Conservation (phyloP, 75 land plant species). For the Picea sitchensis region DNA sequence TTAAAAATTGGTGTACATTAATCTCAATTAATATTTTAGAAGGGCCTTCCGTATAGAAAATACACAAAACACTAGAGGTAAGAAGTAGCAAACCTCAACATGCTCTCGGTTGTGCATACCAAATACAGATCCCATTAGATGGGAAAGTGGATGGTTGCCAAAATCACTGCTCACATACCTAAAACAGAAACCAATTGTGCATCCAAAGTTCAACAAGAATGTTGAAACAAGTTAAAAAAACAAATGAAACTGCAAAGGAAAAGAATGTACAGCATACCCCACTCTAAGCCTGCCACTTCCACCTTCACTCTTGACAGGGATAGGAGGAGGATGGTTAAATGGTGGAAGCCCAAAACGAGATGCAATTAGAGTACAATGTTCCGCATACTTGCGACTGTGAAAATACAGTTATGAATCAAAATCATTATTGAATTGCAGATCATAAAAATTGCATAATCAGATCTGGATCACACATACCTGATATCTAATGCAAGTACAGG, state of each 20-base stretch:
- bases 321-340: conserved; percentile 62
- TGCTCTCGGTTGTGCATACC: conserved; percentile 89
- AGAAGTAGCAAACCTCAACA: conserved; percentile 65
- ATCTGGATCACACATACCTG: conserved; percentile 40
- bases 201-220: conserved; percentile 9
- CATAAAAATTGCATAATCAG: background rate
- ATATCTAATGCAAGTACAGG: conserved; percentile 93
- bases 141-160: conserved; percentile 97
- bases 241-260: background rate
- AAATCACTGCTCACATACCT: conserved; percentile 99
- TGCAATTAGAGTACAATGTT: conserved; percentile 83
- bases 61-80: conserved; percentile 2
- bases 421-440: background rate
- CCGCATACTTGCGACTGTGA: conserved; percentile 91
- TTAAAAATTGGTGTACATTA: background rate
- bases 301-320: conserved; percentile 62
- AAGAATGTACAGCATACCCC: conserved; percentile 54
- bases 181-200: conserved; percentile 10
- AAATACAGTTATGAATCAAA: background rate
- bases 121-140: conserved; percentile 99
- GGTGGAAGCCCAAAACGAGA: conserved; percentile 80
- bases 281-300: conserved; percentile 68
- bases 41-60: background rate
- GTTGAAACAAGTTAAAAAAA: background rate
- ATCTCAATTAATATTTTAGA: background rate